Percentiles rank a stretch among this genome's conserved stretches.
These are phyloP conservation scores for Tetrapyrgos nigripes DNA, from an alignment of 1,284 basidiomycete genomes.

Conservation along the genomic window DNA sequence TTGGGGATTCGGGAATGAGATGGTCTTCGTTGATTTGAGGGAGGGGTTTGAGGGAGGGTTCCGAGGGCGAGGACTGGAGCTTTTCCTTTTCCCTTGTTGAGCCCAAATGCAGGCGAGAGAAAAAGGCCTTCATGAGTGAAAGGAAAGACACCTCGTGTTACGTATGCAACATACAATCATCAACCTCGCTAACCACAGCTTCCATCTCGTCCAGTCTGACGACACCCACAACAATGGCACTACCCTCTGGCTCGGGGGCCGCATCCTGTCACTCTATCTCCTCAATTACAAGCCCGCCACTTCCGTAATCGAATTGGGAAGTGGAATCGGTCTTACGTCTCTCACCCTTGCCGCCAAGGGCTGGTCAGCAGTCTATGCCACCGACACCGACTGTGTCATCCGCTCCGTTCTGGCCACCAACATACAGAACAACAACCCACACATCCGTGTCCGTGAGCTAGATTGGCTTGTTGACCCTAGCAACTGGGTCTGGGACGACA, in stretches of 20 bases:
- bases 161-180: conserved; percentile 57
- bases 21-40: conserved; percentile 3
- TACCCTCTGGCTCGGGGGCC: conserved; percentile 87
- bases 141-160: conserved; percentile 33
- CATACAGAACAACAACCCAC: conserved; percentile 55
- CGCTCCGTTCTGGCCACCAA: conserved; percentile 72
- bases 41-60: conserved; percentile 24
- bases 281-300: conserved; percentile 40
- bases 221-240: conserved; percentile 79
- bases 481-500: conserved; percentile 61
- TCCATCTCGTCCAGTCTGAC: conserved; percentile 61
- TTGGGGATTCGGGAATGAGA: not conserved
- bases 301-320: conserved; percentile 79
- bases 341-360: conserved; percentile 75
- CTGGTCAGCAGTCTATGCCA: conserved; percentile 76
- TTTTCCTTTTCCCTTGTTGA: conserved; percentile 67
- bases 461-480: conserved; percentile 67
- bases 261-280: conserved; percentile 76
- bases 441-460: conserved; percentile 62
- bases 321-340: conserved; percentile 81
- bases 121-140: conserved; percentile 76
- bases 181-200: conserved; percentile 42
- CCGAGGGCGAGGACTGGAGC: conserved; percentile 38
- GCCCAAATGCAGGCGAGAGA: conserved; percentile 73
- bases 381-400: conserved; percentile 79